phyloP scores from a whole-genome alignment of 2,329 filamentous ascomycete species.

The Colletotrichum kahawae region DNA sequence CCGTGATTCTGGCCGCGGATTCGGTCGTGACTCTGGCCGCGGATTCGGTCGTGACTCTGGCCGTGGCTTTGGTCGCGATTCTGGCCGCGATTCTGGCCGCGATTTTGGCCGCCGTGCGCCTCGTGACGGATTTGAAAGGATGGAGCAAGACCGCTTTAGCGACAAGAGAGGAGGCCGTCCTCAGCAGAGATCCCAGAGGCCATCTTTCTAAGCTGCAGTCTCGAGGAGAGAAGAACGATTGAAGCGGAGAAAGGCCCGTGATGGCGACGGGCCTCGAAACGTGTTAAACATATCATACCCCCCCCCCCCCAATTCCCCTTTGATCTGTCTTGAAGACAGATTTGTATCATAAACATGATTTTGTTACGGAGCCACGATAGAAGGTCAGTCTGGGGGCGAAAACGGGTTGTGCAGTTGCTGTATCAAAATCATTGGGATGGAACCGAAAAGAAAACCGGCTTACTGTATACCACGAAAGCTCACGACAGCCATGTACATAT shows the following conservation, averaged over 20 bases:
- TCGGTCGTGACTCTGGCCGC: constrained; percentile 11
- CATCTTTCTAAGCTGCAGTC: background rate
- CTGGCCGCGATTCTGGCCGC: constrained; percentile 17
- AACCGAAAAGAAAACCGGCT: background rate
- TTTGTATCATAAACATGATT: constrained; percentile 11
- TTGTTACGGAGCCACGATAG: background rate
- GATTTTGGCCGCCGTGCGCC: background rate
- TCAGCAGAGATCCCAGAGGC: background rate
- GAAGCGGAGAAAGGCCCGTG: background rate
- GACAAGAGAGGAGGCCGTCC: background rate
- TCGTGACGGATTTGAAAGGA: constrained; percentile 9
- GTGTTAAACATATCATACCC: background rate
- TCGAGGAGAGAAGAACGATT: background rate
- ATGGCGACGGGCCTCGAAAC: background rate
- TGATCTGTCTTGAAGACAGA: background rate
- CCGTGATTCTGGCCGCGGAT: constrained; percentile 14
- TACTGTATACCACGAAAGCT: background rate
- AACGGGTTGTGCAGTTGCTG: background rate
- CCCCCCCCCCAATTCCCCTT: background rate
- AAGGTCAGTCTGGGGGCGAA: background rate
- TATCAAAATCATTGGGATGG: background rate
- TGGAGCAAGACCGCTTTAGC: constrained; percentile 1
- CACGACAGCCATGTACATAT: constrained; percentile 12
- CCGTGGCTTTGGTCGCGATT: constrained; percentile 6
- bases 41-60: background rate